These are phyloP conservation scores for Aspergillus eucalypticola DNA, from an alignment of 2,329 filamentous ascomycete species.

Conservation along the genomic window DNA sequence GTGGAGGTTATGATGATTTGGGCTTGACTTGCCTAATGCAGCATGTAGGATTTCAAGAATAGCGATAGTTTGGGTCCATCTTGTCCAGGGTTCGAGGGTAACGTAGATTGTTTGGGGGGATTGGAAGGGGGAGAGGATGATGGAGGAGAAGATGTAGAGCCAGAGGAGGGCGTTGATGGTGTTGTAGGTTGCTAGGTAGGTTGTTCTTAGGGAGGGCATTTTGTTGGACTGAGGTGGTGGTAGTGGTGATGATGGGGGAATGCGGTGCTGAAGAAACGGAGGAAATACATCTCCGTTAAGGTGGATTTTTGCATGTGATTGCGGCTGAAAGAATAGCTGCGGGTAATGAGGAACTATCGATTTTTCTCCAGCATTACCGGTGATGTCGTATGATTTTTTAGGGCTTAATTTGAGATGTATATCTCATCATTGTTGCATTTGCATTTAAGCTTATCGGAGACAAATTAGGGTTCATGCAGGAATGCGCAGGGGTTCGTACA, in stretches of 20 bases:
- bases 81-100: conserved; percentile 26
- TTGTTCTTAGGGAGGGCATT: conserved; percentile 2
- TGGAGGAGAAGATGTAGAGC: conserved; percentile 25
- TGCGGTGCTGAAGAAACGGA: neutral
- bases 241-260: neutral
- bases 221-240: neutral
- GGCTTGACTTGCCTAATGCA: conserved; percentile 19
- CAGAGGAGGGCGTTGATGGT: conserved; percentile 25
- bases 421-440: neutral
- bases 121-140: conserved; percentile 12
- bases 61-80: conserved; percentile 30
- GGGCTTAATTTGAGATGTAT: neutral
- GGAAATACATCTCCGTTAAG: neutral
- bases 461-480: conserved; percentile 1
- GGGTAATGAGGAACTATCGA: too few species aligned
- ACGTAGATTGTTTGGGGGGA: conserved; percentile 19
- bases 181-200: conserved; percentile 32
- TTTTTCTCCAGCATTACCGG: neutral
- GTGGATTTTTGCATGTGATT: neutral
- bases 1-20: neutral
- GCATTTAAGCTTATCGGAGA: neutral
- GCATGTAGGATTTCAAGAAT: conserved; percentile 30
- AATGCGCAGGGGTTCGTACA: neutral
- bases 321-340: neutral
- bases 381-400: neutral